Base-by-base conservation (phyloP, 371 early-diverging fungal genomes). In the Globomyces sp. region DNA sequence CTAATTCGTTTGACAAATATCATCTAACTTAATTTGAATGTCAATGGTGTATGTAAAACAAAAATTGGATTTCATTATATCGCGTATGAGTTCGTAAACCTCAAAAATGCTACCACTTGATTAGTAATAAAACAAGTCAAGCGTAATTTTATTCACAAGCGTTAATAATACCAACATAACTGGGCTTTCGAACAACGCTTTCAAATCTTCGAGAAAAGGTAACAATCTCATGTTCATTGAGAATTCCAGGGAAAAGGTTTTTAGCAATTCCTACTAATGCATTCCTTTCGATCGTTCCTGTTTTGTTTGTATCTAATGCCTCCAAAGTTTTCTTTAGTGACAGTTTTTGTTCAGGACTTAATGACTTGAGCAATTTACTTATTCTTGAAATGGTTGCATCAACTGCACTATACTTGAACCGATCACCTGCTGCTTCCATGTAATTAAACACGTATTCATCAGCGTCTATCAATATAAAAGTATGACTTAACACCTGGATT, bases 401-500 rank as follows among this genome's bases (percentile, higher is more conserved):
- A n/a, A 53, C 43, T 50, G 60, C 46, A 5, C 69, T 57, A 48
- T 57, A 41, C 10, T 63, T 65, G 68, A 58, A 75, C 36, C 50
- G 40, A 40, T 65, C 57, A n/a, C 47, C n/a, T 1, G 63, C 43
- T 8, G 53, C 46, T 53, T 77, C 75, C 78, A 78, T 77, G 67
- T 66, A 77, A 37, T 69, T 68, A 63, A 73, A 77, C 37, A 82
- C 85, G 69, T 71, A 83, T 74, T 85, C 83, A 65, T 85, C 85
- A 3, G 85, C 85, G 59, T 85, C 85, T 39, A 85, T 68, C 39
- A 85, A 69, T 37, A 72, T 68, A 65, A 83, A 85, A 40, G 52
- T 52, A 73, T 77, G 80, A 50, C 64, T 62, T 64, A 77, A 70
- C 40, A 83, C 69, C 36, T 73, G 67, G 42, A 85, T 44, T 9